phyloP scores from a whole-genome alignment of 2,329 filamentous ascomycete genomes.

The Aspergillus sp. region DNA sequence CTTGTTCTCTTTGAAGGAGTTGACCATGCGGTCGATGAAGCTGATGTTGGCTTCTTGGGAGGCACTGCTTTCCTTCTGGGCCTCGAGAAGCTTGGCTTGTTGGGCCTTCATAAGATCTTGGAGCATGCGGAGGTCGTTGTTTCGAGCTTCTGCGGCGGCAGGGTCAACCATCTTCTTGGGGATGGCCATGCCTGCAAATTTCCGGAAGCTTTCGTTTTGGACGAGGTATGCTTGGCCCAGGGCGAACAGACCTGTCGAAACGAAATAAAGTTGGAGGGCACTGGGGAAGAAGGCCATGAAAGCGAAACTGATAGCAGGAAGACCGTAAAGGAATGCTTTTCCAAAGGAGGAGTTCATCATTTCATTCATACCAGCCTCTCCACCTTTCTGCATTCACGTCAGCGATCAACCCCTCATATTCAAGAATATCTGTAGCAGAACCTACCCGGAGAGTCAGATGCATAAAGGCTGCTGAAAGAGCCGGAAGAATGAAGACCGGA shows the following conservation, averaged over 20 bases:
- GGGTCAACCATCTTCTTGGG: constrained; percentile 1
- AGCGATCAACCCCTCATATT: neutral
- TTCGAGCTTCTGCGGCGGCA: neutral
- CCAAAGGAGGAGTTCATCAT: constrained; percentile 22
- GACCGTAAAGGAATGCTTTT: constrained; percentile 31
- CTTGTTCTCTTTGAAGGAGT: constrained; percentile 15
- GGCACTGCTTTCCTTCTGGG: neutral
- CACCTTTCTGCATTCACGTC: constrained; percentile 26
- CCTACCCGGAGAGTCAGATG: constrained; percentile 54
- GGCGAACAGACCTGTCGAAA: constrained; percentile 33
- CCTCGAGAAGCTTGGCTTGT: neutral
- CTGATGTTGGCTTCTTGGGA: neutral
- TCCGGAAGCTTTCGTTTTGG: constrained; percentile 28
- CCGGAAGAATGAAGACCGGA: constrained; percentile 69
- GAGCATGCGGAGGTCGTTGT: neutral
- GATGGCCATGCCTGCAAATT: constrained; percentile 19
- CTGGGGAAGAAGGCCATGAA: constrained; percentile 53
- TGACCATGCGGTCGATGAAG: constrained; percentile 22
- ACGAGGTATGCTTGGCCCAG: constrained; percentile 42
- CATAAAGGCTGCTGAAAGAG: constrained; percentile 51
- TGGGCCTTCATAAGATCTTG: neutral
- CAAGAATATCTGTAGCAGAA: constrained; percentile 5
- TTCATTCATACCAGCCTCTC: constrained; percentile 29
- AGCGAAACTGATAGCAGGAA: constrained; percentile 49
- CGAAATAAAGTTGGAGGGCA: constrained; percentile 58